These are phyloP conservation scores for Isochrysis galbana DNA, from an alignment of 78 protist species.

Conservation along the genomic window DNA sequence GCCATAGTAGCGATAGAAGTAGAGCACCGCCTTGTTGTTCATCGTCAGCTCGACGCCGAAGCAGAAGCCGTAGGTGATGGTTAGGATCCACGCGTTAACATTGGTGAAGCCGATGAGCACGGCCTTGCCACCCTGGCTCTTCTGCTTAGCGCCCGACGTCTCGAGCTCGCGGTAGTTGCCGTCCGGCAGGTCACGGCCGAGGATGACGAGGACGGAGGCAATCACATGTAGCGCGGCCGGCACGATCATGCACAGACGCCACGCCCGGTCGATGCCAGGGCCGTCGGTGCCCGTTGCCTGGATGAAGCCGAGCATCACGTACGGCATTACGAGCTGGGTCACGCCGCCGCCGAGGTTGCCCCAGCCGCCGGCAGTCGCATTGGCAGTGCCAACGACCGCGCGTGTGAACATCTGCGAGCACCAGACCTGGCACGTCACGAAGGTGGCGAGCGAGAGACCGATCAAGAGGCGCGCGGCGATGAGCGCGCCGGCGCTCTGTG, in stretches of 20 bases:
- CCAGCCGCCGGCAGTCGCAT: slow-evolving; percentile 31
- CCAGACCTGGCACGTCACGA: slow-evolving; percentile 29
- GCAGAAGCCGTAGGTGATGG: too few relatives aligned
- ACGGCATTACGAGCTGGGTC: neutral
- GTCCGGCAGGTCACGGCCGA: neutral
- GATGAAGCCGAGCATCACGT: neutral
- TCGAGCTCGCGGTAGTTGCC: neutral
- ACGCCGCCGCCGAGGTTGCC: slow-evolving; percentile 36
- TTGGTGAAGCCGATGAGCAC: neutral
- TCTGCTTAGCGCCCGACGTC: neutral
- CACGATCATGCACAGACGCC: slow-evolving; percentile 16
- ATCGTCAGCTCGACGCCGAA: slow-evolving; percentile 25
- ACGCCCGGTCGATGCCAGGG: neutral
- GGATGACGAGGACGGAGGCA: neutral
- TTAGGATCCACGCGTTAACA: neutral
- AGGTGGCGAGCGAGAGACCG: neutral
- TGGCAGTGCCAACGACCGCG: neutral
- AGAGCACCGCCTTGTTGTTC: neutral
- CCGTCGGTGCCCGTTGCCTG: neutral
- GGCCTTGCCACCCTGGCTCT: neutral
- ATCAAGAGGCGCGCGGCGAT: neutral
- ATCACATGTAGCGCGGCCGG: neutral
- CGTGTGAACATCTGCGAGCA: neutral
- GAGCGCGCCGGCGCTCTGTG: neutral
- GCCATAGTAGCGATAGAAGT: neutral